Base-by-base conservation (phyloP, 1,284 basidiomycete genomes). In the Cerrena zonata region DNA sequence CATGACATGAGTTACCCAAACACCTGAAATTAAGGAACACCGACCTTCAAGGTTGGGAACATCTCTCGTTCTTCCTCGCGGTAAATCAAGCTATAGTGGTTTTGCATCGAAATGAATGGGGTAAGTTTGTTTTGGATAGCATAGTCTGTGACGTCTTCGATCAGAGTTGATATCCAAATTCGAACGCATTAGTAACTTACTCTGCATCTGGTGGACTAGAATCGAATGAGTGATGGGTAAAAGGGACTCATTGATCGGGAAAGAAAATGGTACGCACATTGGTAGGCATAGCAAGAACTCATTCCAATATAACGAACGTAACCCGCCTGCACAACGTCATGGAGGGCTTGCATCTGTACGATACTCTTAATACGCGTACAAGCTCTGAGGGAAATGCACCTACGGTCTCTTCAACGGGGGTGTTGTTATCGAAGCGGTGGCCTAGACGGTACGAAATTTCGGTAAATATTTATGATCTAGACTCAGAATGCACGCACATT, bases 51-150 rank as follows among this genome's bases (percentile, higher is more conserved):
- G 0, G 75, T 76, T 1, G 82, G 81, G 60, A 81, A 76, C 82
- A 86, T 84, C 64, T 86, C 82, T 10, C 80, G 69, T 60, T 83
- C 82, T 56, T 84, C 81, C 57, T 86, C 82, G n/a, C 83, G 71
- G 55, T 85, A 85, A 15, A 78, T 53, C 1, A 79, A 59, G 38
- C 62, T 76, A 59, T 81, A 74, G 49, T 78, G 79, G 61, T 84
- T 84, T 62, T 89, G 86, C 84, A 87, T 86, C 11, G 77, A 80
- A 59, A 84, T 79, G 67, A 85, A 84, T 0, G 78, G 79, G 0
- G 82, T 84, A 25, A 84, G 69, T 18, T 76, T 73, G 63, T 84
- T 75, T 27, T 64, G 63, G 51, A 59, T 59, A 10, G 58, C 58
- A 36, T 59, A 58, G 47, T 58, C 56, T 58, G 42, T 21, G 18